A percentile compares a stretch with the other conserved stretches of the same genome.
Conservation (phyloP, 2,329 filamentous ascomycete genomes). For the Leptographium flavum region DNA sequence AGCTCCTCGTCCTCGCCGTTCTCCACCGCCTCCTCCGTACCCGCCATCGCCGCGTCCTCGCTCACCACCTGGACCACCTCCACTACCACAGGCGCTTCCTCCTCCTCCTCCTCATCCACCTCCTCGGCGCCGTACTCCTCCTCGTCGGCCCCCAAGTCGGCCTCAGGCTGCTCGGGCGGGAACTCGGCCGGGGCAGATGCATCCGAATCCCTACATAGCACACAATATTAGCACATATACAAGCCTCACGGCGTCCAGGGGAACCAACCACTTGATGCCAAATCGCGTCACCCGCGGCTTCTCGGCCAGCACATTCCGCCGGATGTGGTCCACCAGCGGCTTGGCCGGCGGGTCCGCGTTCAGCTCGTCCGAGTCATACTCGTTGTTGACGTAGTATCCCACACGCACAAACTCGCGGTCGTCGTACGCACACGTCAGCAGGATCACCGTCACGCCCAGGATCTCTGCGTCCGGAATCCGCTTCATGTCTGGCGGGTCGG, state of each 20-base stretch:
- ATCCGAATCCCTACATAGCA: slow-evolving; percentile 69
- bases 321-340: slow-evolving; percentile 82
- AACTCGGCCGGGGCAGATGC: slow-evolving; percentile 91
- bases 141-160: slow-evolving; percentile 73
- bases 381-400: slow-evolving; percentile 99
- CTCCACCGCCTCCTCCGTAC: slow-evolving; percentile 16
- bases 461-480: slow-evolving; percentile 92
- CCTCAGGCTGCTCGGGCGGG: slow-evolving; percentile 93
- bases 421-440: slow-evolving; percentile 93
- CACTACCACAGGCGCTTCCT: slow-evolving; percentile 17
- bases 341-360: slow-evolving; percentile 81
- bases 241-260: neutral
- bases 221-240: neutral
- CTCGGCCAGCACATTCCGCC: slow-evolving; percentile 84
- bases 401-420: slow-evolving; percentile 93
- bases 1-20: slow-evolving; percentile 21
- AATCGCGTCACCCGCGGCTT: slow-evolving; percentile 97
- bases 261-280: slow-evolving; percentile 86
- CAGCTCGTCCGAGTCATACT: slow-evolving; percentile 88
- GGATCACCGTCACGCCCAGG: slow-evolving; percentile 89
- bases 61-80: slow-evolving; percentile 7
- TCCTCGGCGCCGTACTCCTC: slow-evolving; percentile 87
- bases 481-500: slow-evolving; percentile 77
- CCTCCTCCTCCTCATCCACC: slow-evolving; percentile 48
- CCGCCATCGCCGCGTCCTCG: slow-evolving; percentile 20